phyloP scores from a whole-genome alignment of 2,329 filamentous ascomycete species.

The Cordyceps pruinosa region DNA sequence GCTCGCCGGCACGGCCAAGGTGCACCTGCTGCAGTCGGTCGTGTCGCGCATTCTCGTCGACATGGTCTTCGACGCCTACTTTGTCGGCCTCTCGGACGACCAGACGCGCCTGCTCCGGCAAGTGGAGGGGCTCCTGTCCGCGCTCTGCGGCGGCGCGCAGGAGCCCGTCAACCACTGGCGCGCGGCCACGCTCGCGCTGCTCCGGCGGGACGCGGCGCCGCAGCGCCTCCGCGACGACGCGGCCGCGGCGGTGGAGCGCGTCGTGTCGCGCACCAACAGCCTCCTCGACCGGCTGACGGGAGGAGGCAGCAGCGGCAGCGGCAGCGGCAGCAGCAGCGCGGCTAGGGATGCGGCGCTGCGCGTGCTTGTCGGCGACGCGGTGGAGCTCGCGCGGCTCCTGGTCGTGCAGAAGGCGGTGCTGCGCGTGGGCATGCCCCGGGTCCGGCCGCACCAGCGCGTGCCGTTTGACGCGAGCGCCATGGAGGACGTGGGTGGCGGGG shows the following conservation, averaged over 20 bases:
- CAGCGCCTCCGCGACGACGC: constrained; percentile 42
- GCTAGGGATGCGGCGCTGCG: constrained; percentile 48
- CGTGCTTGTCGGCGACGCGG: constrained; percentile 43
- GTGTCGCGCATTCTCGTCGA: constrained; percentile 55
- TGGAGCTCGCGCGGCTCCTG: constrained; percentile 50
- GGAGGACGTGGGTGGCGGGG: constrained; percentile 60
- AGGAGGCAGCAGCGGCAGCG: constrained; percentile 10
- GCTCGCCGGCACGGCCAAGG: constrained; percentile 47
- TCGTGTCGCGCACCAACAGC: constrained; percentile 41
- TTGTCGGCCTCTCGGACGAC: constrained; percentile 53
- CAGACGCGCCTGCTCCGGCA: constrained; percentile 44
- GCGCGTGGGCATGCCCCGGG: constrained; percentile 46
- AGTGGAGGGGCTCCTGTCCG: constrained; percentile 39
- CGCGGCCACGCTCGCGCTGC: constrained; percentile 52
- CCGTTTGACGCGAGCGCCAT: constrained; percentile 53
- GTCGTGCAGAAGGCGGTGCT: constrained; percentile 54
- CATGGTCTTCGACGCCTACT: constrained; percentile 55
- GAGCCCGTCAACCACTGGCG: constrained; percentile 60
- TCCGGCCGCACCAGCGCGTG: constrained; percentile 45
- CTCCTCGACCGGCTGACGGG: constrained; percentile 45
- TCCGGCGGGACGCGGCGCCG: constrained; percentile 47
- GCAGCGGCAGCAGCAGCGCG: constrained; percentile 29
- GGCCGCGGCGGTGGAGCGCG: constrained; percentile 31
- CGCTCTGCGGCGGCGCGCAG: constrained; percentile 30
- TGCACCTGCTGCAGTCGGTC: constrained; percentile 56